These are phyloP conservation scores for Phytophthora capsici DNA, from an alignment of 352 stramenopile species.

Conservation along the genomic window DNA sequence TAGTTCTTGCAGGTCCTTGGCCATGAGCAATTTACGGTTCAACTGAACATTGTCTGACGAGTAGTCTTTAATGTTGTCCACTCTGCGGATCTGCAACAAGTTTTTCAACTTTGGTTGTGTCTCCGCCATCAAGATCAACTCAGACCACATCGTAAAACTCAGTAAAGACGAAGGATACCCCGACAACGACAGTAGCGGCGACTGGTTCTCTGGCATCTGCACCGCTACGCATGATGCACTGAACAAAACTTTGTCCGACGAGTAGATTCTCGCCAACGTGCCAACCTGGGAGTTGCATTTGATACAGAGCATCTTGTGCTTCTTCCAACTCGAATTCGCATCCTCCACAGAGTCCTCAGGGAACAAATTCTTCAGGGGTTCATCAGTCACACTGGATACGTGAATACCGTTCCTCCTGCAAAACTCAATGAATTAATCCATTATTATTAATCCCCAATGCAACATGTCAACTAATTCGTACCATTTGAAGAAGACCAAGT, in stretches of 20 bases:
- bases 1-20: slow-evolving; percentile 63
- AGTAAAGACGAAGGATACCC: slow-evolving; percentile 79
- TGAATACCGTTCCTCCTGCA: slow-evolving; percentile 74
- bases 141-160: slow-evolving; percentile 79
- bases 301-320: slow-evolving; percentile 72
- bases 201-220: slow-evolving; percentile 75
- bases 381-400: slow-evolving; percentile 70
- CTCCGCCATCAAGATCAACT: slow-evolving; percentile 80
- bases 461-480: slow-evolving; percentile 12
- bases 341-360: slow-evolving; percentile 48
- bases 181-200: slow-evolving; percentile 72
- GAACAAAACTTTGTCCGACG: slow-evolving; percentile 78
- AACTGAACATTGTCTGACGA: slow-evolving; percentile 56
- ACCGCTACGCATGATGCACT: slow-evolving; percentile 69
- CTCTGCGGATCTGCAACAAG: slow-evolving; percentile 63
- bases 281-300: slow-evolving; percentile 70
- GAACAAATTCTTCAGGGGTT: slow-evolving; percentile 62
- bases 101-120: slow-evolving; percentile 74
- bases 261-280: slow-evolving; percentile 63
- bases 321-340: slow-evolving; percentile 54
- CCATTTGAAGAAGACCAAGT: slow-evolving; percentile 85
- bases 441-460: background rate
- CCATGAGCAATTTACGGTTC: slow-evolving; percentile 70
- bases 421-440: background rate
- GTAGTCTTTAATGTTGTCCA: slow-evolving; percentile 69